phyloP scores from a whole-genome alignment of 345 rosid species.

The Garcia nutans region DNA sequence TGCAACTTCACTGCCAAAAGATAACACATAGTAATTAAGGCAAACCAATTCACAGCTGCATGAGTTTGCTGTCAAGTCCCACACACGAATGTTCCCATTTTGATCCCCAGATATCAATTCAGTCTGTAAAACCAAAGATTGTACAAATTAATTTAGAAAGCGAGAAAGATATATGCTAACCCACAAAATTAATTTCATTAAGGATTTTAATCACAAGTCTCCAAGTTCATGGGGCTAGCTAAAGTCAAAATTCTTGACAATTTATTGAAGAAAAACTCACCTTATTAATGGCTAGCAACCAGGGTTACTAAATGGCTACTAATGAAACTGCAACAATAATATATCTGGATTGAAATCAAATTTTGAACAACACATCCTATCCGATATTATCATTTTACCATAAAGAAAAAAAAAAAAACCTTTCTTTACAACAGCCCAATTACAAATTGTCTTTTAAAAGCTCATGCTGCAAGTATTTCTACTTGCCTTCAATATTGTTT shows the following conservation, averaged over 20 bases:
- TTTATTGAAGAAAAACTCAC: not conserved
- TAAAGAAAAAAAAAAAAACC: too few relatives aligned
- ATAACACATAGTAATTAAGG: slow-evolving; percentile 7
- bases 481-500: not conserved
- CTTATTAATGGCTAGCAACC: not conserved
- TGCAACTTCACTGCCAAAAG: not conserved
- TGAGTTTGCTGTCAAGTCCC: slow-evolving; percentile 95
- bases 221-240: not conserved
- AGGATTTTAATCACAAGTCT: not conserved
- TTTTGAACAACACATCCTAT: not conserved
- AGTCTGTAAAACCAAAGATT: slow-evolving; percentile 46
- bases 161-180: not conserved
- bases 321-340: not conserved
- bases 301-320: not conserved
- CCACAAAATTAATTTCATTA: not conserved
- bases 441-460: not conserved
- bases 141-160: too few relatives aligned
- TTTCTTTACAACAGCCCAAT: not conserved
- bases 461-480: not conserved
- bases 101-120: slow-evolving; percentile 96
- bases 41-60: slow-evolving; percentile 95
- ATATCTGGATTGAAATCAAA: not conserved
- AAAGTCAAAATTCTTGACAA: not conserved
- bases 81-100: slow-evolving; percentile 90
- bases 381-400: not conserved